Base-by-base conservation (phyloP, 164 flowering plant species). In the Nymphaea colorata region DNA sequence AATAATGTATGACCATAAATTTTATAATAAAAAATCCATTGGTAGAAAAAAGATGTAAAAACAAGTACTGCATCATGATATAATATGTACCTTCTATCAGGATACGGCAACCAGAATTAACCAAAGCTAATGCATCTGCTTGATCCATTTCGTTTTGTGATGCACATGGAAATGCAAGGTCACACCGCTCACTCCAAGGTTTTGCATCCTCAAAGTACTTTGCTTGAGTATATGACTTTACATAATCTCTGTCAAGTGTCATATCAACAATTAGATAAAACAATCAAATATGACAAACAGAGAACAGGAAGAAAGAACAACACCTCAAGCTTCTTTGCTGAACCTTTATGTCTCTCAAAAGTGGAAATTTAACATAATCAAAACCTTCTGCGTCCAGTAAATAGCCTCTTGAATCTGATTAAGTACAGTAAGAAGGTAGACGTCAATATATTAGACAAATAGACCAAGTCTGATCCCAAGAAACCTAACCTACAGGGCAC, bases 111-210 rank as follows among this genome's bases (percentile, higher is more conserved):
- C 99, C 98, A 7, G 93, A 86, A 80, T 82, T 95, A 68, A 90
- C 95, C 87, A 95, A 76, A 76, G 82, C 84, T 69, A 92, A 76
- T 76, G 98, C 99, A 81, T 92, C 99, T 73, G 91, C 75, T 72
- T 92, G 98, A 68, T 92, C 90, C 44, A 95, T 86, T 82, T 95
- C 99, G 76, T 95, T 90, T 45, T 92, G 99, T 43, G 86, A 83
- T 67, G 97, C 96, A 84, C 99, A 95, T 73, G 98, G 93, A 79
- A 95, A 92, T 60, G 93, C 98, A 67, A 95, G 79, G 78, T 95
- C 99, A 83, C 96, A 95, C 77, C 88, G 85, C 79, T 95, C 98
- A 72, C 66, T 90, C 99, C 99, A 95, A 70, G 99, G 99, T 74
- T 89, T 95, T 51, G 90, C 89, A 75, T 90, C 97, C 68, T 95